These are phyloP conservation scores for Coemansia sp. DNA, from an alignment of 192 early-diverging fungal genomes.

Conservation along the genomic window DNA sequence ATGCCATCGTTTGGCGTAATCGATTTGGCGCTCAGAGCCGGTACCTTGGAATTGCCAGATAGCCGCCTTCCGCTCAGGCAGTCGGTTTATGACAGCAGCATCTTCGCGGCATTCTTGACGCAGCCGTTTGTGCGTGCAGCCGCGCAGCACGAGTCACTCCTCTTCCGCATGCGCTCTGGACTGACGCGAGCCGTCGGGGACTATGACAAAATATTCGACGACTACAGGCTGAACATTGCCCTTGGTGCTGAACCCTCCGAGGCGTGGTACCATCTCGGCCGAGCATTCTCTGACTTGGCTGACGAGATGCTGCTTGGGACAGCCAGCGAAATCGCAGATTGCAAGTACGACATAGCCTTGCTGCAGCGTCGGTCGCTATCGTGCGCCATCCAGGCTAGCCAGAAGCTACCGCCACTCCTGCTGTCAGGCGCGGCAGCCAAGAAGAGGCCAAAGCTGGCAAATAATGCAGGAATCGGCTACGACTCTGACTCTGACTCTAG, in stretches of 20 bases:
- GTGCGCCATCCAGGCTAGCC: slow-evolving; percentile 37
- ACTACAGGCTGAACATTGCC: slow-evolving; percentile 49
- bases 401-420: slow-evolving; percentile 23
- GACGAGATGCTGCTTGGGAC: slow-evolving; percentile 51
- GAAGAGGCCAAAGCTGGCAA: background rate
- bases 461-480: background rate
- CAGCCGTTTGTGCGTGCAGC: slow-evolving; percentile 49
- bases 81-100: background rate
- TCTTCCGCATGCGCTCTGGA: slow-evolving; percentile 47
- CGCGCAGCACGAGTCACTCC: slow-evolving; percentile 39
- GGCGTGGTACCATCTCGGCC: slow-evolving; percentile 43
- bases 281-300: slow-evolving; percentile 46
- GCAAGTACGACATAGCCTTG: slow-evolving; percentile 32
- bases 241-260: slow-evolving; percentile 31
- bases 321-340: slow-evolving; percentile 35
- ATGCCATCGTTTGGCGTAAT: slow-evolving; percentile 48
- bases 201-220: slow-evolving; percentile 51
- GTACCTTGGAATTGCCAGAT: slow-evolving; percentile 8
- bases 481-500: background rate
- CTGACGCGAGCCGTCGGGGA: slow-evolving; percentile 43
- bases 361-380: slow-evolving; percentile 43
- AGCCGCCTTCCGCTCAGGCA: background rate
- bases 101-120: slow-evolving; percentile 13
- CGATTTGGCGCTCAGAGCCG: slow-evolving; percentile 12
- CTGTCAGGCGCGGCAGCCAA: background rate